A percentile compares a stretch with the other conserved stretches of the same genome.
Conservation (phyloP, 1,284 basidiomycete species). For the Trametes pubescens region DNA sequence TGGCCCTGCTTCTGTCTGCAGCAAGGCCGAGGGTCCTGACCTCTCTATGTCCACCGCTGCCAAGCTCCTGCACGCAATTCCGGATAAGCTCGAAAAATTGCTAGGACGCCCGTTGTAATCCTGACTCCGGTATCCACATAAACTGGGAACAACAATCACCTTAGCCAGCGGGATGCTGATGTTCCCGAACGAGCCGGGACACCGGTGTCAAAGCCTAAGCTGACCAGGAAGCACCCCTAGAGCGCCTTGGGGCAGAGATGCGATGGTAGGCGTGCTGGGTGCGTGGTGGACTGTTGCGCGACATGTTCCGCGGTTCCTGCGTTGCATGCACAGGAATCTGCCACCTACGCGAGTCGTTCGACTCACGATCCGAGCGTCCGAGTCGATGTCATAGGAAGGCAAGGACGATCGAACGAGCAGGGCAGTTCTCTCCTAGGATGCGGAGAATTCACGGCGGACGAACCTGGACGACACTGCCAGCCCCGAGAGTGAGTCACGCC, state of each 20-base stretch:
- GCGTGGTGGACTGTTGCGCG: slow-evolving; percentile 22
- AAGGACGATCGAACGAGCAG: slow-evolving; percentile 20
- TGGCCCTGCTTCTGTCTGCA: slow-evolving; percentile 4
- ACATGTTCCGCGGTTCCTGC: slow-evolving; percentile 17
- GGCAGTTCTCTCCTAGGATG: slow-evolving; percentile 27
- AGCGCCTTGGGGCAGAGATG: slow-evolving; percentile 14
- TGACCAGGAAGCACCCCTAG: background rate
- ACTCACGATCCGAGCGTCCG: slow-evolving; percentile 24
- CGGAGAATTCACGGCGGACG: slow-evolving; percentile 20
- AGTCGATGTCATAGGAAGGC: slow-evolving; percentile 18
- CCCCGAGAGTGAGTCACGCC: slow-evolving; percentile 23
- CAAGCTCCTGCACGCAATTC: background rate
- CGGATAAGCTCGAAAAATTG: background rate
- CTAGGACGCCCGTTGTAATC: background rate
- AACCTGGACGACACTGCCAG: slow-evolving; percentile 8
- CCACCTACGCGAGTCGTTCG: slow-evolving; percentile 21
- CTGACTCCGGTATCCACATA: background rate
- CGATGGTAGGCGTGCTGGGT: slow-evolving; percentile 19
- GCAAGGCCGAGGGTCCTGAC: background rate
- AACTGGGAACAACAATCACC: slow-evolving; percentile 2
- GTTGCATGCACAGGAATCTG: slow-evolving; percentile 12
- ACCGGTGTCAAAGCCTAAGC: slow-evolving; percentile 16
- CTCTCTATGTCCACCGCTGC: background rate
- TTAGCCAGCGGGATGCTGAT: background rate
- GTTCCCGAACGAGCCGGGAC: slow-evolving; percentile 8